These are phyloP conservation scores for Solanum pimpinellifolium DNA, from an alignment of 257 asterid genomes.

Conservation along the genomic window DNA sequence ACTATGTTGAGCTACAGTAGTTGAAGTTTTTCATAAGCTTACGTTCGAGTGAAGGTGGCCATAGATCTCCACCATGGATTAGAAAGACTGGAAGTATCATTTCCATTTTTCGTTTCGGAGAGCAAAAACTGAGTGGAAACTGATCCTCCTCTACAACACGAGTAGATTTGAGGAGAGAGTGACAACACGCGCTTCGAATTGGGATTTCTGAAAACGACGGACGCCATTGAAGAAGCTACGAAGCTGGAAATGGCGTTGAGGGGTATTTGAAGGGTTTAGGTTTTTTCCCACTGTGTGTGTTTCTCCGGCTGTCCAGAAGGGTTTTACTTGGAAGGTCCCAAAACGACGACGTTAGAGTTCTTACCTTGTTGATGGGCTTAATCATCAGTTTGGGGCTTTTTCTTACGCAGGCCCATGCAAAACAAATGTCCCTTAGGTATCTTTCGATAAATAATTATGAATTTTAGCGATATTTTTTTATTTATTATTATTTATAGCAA, in stretches of 20 bases:
- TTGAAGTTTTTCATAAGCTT: not conserved
- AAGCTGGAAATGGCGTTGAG: not conserved
- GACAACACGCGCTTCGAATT: conserved; percentile 21
- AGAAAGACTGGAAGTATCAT: conserved; percentile 18
- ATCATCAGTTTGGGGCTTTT: not conserved
- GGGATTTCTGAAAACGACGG: conserved; percentile 28
- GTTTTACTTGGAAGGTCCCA: not conserved
- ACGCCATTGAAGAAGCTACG: conserved; percentile 19
- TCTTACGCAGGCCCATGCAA: not conserved
- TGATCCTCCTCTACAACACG: conserved; percentile 15
- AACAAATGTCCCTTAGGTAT: no score
- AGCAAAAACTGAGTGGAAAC: conserved; percentile 23
- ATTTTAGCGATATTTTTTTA: no score
- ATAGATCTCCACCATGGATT: conserved; percentile 91
- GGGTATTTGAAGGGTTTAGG: not conserved
- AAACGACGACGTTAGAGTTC: not conserved
- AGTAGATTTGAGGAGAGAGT: conserved; percentile 26
- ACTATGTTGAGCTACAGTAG: not conserved
- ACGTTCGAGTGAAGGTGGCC: conserved; percentile 98
- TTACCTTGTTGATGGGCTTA: not conserved
- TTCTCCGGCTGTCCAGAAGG: not conserved
- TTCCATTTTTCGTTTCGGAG: conserved; percentile 32
- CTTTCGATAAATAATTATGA: no score
- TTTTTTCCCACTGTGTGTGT: not conserved
- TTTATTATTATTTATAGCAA: no score